Conservation (phyloP, 768 basidiomycete species). For the Tephrocybe sp. region DNA sequence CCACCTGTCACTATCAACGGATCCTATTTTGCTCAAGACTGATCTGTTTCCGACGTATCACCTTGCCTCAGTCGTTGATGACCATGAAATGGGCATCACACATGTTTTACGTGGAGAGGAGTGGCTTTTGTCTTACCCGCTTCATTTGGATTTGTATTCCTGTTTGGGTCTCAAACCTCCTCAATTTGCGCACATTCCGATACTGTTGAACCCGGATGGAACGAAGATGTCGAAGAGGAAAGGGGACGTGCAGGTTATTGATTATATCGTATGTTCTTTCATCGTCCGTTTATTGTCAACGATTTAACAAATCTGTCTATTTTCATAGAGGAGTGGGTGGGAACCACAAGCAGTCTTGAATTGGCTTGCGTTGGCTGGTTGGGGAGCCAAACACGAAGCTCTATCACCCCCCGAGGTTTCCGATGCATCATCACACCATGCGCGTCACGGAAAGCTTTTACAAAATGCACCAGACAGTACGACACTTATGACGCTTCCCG, state of each 20-base stretch:
- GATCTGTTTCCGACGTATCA: slow-evolving; percentile 96
- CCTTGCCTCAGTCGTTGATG: slow-evolving; percentile 92
- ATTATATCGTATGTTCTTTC: slow-evolving; percentile 67
- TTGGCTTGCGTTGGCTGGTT: slow-evolving; percentile 93
- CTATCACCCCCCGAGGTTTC: slow-evolving; percentile 17
- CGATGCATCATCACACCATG: slow-evolving; percentile 16
- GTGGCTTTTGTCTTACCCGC: slow-evolving; percentile 91
- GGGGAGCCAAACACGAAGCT: slow-evolving; percentile 60
- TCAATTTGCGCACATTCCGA: slow-evolving; percentile 86
- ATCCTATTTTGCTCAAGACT: slow-evolving; percentile 89
- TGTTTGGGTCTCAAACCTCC: slow-evolving; percentile 71
- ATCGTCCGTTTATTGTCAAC: not conserved
- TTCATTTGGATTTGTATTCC: slow-evolving; percentile 88
- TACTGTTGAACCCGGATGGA: slow-evolving; percentile 87
- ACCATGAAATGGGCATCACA: slow-evolving; percentile 93
- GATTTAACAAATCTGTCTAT: not conserved
- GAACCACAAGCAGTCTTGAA: slow-evolving; percentile 88
- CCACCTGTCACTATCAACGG: slow-evolving; percentile 76
- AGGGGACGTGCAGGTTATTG: slow-evolving; percentile 82
- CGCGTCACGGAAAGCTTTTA: slow-evolving; percentile 16
- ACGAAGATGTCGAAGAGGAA: slow-evolving; percentile 94
- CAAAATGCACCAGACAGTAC: slow-evolving; percentile 64
- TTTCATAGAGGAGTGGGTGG: slow-evolving; percentile 73
- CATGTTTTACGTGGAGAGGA: slow-evolving; percentile 98
- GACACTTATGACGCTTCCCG: slow-evolving; percentile 55